These are phyloP conservation scores for Chalciporus sp. DNA, from an alignment of 1,284 basidiomycete genomes.

Conservation along the genomic window DNA sequence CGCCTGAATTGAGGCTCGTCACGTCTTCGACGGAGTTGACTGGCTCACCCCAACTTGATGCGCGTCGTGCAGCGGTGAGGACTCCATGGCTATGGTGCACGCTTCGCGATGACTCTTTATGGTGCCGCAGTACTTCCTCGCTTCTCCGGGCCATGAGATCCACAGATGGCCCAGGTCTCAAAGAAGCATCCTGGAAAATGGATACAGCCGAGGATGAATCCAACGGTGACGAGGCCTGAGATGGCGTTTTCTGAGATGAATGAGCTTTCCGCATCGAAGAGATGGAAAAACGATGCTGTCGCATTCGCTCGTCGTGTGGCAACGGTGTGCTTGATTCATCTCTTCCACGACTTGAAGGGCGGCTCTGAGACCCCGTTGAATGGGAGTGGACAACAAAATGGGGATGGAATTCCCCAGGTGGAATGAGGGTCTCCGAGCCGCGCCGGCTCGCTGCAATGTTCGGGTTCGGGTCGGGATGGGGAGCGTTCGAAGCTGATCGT, in stretches of 20 bases:
- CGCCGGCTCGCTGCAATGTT: constrained; percentile 10
- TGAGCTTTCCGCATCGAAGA: constrained; percentile 29
- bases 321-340: constrained; percentile 22
- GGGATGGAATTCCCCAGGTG: constrained; percentile 14
- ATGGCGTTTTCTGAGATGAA: constrained; percentile 22
- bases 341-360: constrained; percentile 29
- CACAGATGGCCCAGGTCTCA: constrained; percentile 19
- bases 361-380: constrained; percentile 21
- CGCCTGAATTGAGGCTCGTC: constrained; percentile 54
- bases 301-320: constrained; percentile 22
- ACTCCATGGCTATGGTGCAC: constrained; percentile 33
- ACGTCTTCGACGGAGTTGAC: constrained; percentile 50
- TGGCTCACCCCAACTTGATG: constrained; percentile 65
- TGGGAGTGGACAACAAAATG: constrained; percentile 15
- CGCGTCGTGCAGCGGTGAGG: constrained; percentile 50
- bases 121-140: constrained; percentile 36
- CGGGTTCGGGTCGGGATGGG: constrained; percentile 20
- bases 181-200: constrained; percentile 20
- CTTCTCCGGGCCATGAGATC: constrained; percentile 35
- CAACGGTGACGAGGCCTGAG: constrained; percentile 32
- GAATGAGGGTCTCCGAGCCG: constrained; percentile 20
- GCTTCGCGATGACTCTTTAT: constrained; percentile 21
- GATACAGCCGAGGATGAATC: constrained; percentile 34
- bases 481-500: constrained; percentile 24
- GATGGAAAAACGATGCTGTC: constrained; percentile 33